A percentile compares a stretch with the other conserved stretches of the same genome.
These are phyloP conservation scores for Cercis canadensis DNA, from an alignment of 306 rosid species.

Conservation along the genomic window DNA sequence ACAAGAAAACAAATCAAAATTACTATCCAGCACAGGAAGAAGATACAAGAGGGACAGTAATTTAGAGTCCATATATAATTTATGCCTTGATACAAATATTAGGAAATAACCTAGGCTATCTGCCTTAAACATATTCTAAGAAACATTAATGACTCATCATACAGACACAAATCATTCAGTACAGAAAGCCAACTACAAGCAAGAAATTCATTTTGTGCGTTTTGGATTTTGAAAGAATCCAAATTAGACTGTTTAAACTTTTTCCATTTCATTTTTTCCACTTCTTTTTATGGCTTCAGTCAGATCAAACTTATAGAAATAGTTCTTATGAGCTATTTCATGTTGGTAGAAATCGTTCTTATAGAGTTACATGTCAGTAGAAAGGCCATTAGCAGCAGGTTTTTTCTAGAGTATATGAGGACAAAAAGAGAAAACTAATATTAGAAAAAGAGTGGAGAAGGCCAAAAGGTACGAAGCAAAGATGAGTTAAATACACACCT, in stretches of 20 bases:
- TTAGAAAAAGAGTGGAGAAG: neutral
- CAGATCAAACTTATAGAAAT: neutral
- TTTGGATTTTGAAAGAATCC: slow-evolving; percentile 21
- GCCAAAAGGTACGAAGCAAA: neutral
- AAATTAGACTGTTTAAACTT: neutral
- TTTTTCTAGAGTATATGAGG: slow-evolving; percentile 18
- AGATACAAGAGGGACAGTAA: neutral
- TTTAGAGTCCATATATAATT: neutral
- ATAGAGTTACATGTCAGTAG: too few species aligned
- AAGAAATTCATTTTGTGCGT: slow-evolving; percentile 10
- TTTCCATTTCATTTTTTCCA: neutral
- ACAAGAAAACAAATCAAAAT: neutral
- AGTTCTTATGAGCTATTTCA: slow-evolving; percentile 8
- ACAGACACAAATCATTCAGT: neutral
- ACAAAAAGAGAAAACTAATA: neutral
- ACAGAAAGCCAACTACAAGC: slow-evolving; percentile 11
- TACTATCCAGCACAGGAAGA: slow-evolving; percentile 11
- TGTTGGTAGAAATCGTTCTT: neutral
- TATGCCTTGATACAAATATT: too few species aligned
- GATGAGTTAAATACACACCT: slow-evolving; percentile 52
- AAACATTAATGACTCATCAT: slow-evolving; percentile 3
- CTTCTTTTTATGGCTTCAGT: neutral
- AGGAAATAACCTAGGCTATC: too few species aligned
- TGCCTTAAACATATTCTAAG: neutral
- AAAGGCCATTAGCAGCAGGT: neutral